Percentiles rank a stretch among this genome's conserved stretches.
phyloP scores from a whole-genome alignment of 192 early-diverging fungal species.

The Podila horticola region DNA sequence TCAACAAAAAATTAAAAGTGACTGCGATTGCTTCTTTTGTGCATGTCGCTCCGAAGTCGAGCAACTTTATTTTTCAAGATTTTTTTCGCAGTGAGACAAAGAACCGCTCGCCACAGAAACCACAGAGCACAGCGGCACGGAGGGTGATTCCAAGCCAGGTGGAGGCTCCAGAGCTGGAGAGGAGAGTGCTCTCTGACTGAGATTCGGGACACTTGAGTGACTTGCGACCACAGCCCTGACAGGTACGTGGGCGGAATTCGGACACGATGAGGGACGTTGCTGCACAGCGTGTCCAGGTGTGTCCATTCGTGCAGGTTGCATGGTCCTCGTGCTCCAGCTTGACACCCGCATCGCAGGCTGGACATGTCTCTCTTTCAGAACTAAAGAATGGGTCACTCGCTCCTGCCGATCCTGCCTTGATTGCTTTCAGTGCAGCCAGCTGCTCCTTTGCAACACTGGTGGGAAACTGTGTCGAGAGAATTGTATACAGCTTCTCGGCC shows the following conservation, averaged over 20 bases:
- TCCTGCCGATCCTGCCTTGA: not conserved
- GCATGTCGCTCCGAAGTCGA: not conserved
- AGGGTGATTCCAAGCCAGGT: slow-evolving; percentile 25
- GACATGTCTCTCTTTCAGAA: slow-evolving; percentile 25
- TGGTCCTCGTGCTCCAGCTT: slow-evolving; percentile 9
- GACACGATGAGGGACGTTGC: slow-evolving; percentile 21
- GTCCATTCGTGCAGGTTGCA: slow-evolving; percentile 22
- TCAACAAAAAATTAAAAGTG: not conserved
- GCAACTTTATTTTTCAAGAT: slow-evolving; percentile 6
- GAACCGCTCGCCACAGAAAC: slow-evolving; percentile 36
- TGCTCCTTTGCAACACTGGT: slow-evolving; percentile 16
- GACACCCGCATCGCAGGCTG: slow-evolving; percentile 26
- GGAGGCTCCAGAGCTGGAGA: not conserved
- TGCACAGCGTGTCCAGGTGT: slow-evolving; percentile 34
- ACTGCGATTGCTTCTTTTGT: slow-evolving; percentile 20
- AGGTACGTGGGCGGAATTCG: slow-evolving; percentile 43
- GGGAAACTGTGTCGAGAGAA: slow-evolving; percentile 1
- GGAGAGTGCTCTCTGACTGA: not conserved
- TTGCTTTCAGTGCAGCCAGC: slow-evolving; percentile 6
- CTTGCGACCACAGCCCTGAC: slow-evolving; percentile 37
- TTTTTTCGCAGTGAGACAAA: slow-evolving; percentile 14
- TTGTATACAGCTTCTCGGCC: slow-evolving; percentile 20
- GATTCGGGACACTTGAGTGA: slow-evolving; percentile 8
- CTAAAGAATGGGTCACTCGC: not conserved
- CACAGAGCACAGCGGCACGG: slow-evolving; percentile 11